Evolutionary conservation across 164 flowering plant species (phyloP).

Genomic region (Vitis amurensis): DNA sequence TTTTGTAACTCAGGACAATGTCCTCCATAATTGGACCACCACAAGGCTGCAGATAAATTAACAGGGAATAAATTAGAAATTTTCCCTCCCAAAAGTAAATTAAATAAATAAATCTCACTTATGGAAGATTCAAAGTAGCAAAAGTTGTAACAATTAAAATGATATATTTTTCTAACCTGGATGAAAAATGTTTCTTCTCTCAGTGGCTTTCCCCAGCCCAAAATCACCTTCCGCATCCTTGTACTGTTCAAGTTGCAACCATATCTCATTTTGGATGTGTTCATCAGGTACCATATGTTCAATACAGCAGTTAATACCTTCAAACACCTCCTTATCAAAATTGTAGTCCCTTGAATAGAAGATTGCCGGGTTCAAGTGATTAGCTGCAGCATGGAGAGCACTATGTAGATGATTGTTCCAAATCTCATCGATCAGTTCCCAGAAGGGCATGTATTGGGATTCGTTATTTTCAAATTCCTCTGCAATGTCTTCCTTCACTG

Average conservation of each 20-base stretch:
- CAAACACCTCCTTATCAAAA: slow-evolving; percentile 53
- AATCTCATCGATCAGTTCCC: slow-evolving; percentile 58
- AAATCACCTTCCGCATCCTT: slow-evolving; percentile 37
- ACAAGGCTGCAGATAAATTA: slow-evolving; percentile 41
- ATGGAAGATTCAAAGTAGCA: not conserved
- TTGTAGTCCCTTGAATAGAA: slow-evolving; percentile 44
- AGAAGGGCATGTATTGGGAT: too few relatives aligned
- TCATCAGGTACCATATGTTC: slow-evolving; percentile 37
- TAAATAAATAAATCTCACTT: not conserved
- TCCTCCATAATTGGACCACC: slow-evolving; percentile 67
- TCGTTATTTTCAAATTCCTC: too few relatives aligned
- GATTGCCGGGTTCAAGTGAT: slow-evolving; percentile 55
- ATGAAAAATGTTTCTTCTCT: slow-evolving; percentile 24
- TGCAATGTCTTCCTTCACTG: too few relatives aligned
- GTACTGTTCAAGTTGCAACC: slow-evolving; percentile 45
- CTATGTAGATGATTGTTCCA: slow-evolving; percentile 67
- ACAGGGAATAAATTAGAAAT: not conserved
- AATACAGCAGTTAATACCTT: slow-evolving; percentile 46
- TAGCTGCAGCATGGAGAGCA: slow-evolving; percentile 70
- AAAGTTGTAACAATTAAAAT: too few relatives aligned
- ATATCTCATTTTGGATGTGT: slow-evolving; percentile 28
- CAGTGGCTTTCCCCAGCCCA: slow-evolving; percentile 22
- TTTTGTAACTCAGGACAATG: slow-evolving; percentile 58
- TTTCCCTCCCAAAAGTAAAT: not conserved
- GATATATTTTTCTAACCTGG: slow-evolving; percentile 38